These are phyloP conservation scores for Hemileccinum rubropunctum DNA, from an alignment of 768 basidiomycete genomes.

Conservation along the genomic window DNA sequence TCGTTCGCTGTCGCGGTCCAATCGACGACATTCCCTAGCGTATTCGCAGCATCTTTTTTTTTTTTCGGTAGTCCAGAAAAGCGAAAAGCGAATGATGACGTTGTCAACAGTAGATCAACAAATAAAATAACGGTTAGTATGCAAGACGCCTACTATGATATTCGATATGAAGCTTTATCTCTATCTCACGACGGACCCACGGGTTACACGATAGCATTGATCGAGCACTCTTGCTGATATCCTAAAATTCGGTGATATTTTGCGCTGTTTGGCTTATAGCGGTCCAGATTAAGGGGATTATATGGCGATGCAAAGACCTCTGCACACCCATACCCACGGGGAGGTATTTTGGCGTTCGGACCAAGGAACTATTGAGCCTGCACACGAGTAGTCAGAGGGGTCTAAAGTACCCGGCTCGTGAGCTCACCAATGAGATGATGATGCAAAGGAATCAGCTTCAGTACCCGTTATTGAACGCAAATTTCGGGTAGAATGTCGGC, in stretches of 20 bases:
- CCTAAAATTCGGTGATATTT: constrained; percentile 10
- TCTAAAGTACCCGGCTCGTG: not conserved
- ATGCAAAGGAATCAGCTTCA: constrained; percentile 14
- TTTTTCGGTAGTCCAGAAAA: constrained; percentile 11
- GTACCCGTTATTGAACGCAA: constrained; percentile 5
- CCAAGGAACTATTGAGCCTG: constrained; percentile 18
- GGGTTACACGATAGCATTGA: not conserved
- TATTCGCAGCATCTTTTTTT: constrained; percentile 4
- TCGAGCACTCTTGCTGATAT: not conserved
- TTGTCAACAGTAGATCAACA: not conserved
- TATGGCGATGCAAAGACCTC: constrained; percentile 10
- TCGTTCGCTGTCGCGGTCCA: constrained; percentile 16
- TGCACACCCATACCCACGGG: constrained; percentile 1
- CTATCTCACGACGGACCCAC: not conserved
- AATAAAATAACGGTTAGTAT: too few relatives aligned
- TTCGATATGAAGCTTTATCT: not conserved
- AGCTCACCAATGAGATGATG: constrained; percentile 8
- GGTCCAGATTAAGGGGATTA: constrained; percentile 5
- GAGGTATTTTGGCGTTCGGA: not conserved
- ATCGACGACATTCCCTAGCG: constrained; percentile 2
- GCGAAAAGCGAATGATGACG: constrained; percentile 5
- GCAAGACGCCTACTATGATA: constrained; percentile 4
- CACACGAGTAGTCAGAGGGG: not conserved
- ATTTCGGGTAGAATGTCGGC: not conserved
- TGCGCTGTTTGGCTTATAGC: not conserved